Percentiles rank a stretch among this genome's conserved stretches.
Conservation (phyloP, 208 protist species). For the Trypanosoma rangeli region DNA sequence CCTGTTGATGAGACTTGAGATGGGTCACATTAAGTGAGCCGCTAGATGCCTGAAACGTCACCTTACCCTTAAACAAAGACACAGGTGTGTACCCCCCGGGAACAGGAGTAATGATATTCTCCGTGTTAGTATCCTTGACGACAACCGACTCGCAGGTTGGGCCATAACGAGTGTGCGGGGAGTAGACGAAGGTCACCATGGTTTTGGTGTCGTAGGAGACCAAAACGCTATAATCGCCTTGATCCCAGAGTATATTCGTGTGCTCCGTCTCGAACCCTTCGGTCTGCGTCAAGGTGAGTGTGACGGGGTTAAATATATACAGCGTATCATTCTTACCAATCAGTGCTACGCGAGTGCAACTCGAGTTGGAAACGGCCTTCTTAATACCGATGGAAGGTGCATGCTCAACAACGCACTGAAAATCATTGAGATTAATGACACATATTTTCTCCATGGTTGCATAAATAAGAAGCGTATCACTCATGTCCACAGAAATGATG, state of each 20-base stretch:
- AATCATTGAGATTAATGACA: conserved; percentile 86
- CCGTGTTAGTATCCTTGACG: conserved; percentile 49
- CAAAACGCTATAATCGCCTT: conserved; percentile 89
- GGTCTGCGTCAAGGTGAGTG: conserved; percentile 73
- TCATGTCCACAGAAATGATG: conserved; percentile 87
- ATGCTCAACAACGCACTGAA: conserved; percentile 87
- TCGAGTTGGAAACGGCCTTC: conserved; percentile 78
- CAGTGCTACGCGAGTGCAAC: conserved; percentile 91
- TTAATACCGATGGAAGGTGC: conserved; percentile 61
- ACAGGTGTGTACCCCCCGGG: conserved; percentile 74
- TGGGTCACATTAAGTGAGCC: conserved; percentile 66
- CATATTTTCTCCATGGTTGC: conserved; percentile 75
- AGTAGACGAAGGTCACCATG: conserved; percentile 90
- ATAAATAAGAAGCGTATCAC: conserved; percentile 93
- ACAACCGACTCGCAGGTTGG: conserved; percentile 82
- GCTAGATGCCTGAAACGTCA: conserved; percentile 74
- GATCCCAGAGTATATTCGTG: conserved; percentile 91
- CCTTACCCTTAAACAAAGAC: conserved; percentile 71
- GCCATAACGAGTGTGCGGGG: conserved; percentile 85
- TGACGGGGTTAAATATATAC: conserved; percentile 92
- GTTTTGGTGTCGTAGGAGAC: conserved; percentile 64
- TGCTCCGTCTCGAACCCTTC: conserved; percentile 68
- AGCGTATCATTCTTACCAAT: conserved; percentile 84
- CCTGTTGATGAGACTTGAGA: conserved; percentile 79
- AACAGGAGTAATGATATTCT: conserved; percentile 73